phyloP scores from a whole-genome alignment of 192 early-diverging fungal species.

The Podila verticillata region DNA sequence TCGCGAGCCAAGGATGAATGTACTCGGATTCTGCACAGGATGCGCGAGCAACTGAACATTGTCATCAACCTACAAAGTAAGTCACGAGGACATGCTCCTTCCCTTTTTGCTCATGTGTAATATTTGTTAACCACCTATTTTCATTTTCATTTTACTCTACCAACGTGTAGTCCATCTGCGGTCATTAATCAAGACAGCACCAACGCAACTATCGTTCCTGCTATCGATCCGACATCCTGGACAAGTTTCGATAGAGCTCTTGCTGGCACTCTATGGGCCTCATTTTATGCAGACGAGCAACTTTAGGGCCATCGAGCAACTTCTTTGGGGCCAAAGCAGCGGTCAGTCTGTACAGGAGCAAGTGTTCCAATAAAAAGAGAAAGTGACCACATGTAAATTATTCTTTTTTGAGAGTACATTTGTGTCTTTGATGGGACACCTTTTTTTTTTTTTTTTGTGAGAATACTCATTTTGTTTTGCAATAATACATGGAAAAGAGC shows the following conservation, averaged over 20 bases:
- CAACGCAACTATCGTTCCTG: slow-evolving; percentile 33
- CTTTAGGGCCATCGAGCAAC: slow-evolving; percentile 37
- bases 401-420: neutral
- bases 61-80: slow-evolving; percentile 46
- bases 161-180: slow-evolving; percentile 37
- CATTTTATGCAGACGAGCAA: slow-evolving; percentile 39
- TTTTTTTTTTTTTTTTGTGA: too few species aligned
- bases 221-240: slow-evolving; percentile 46
- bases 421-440: too few species aligned
- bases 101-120: neutral
- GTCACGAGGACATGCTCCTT: neutral
- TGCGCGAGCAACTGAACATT: slow-evolving; percentile 49
- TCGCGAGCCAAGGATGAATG: slow-evolving; percentile 41
- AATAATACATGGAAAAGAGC: too few species aligned
- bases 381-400: too few species aligned
- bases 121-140: neutral
- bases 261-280: slow-evolving; percentile 42
- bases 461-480: too few species aligned
- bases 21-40: slow-evolving; percentile 34
- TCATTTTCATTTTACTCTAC: neutral
- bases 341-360: too few species aligned
- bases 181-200: slow-evolving; percentile 30
- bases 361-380: neutral
- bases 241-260: slow-evolving; percentile 38
- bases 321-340: slow-evolving; percentile 31